Evolutionary conservation across 139 green algal species (phyloP).

Genomic region (Auxenochlorella protothecoides): DNA sequence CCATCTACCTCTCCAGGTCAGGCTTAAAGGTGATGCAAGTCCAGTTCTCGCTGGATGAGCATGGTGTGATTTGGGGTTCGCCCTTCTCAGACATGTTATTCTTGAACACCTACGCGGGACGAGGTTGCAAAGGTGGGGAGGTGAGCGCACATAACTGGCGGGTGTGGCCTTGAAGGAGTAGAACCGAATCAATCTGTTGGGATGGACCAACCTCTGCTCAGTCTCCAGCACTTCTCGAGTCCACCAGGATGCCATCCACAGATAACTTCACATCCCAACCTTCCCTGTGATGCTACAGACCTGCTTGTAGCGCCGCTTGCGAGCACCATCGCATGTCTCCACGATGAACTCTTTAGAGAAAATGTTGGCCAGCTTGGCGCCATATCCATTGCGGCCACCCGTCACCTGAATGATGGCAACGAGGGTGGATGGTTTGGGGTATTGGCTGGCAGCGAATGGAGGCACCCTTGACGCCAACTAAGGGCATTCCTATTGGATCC

Average conservation of each 20-base stretch:
- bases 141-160: not conserved
- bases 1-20: conserved; percentile 51
- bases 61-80: conserved; percentile 65
- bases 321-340: conserved; percentile 87
- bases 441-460: not conserved
- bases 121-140: not conserved
- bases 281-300: not conserved
- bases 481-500: no score
- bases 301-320: conserved; percentile 80
- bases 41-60: conserved; percentile 90
- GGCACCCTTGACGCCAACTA: no score
- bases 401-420: conserved; percentile 55
- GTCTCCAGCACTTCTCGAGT: no score
- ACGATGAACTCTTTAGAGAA: conserved; percentile 96
- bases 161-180: not conserved
- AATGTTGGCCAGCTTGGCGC: conserved; percentile 99
- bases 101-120: conserved; percentile 35
- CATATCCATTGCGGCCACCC: conserved; percentile 96
- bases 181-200: not conserved
- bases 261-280: not conserved
- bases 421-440: not conserved
- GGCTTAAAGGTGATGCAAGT: conserved; percentile 93
- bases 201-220: no score
- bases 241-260: not conserved
- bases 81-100: conserved; percentile 72